phyloP scores from a whole-genome alignment of 352 stramenopile species.

The Phytopythium aichiense region DNA sequence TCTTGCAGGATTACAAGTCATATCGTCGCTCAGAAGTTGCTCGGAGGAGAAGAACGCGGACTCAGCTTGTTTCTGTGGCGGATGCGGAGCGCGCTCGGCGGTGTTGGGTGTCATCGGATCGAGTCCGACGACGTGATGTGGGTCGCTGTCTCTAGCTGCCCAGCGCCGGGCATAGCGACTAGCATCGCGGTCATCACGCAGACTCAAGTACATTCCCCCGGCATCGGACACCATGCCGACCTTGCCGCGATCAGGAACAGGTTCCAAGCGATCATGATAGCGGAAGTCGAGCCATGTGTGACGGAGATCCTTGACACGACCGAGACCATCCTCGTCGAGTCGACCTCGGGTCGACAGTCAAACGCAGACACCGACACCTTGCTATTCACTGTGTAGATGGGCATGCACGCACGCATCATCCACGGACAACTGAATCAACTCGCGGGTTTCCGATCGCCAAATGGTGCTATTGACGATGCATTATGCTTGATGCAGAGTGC shows the following conservation, averaged over 20 bases:
- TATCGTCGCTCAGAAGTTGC: too few relatives aligned
- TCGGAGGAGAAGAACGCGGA: too few relatives aligned
- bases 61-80: constrained; percentile 1
- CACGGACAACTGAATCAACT: too few relatives aligned
- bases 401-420: too few relatives aligned
- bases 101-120: background rate
- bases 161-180: background rate
- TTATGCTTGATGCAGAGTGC: too few relatives aligned
- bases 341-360: background rate
- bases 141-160: background rate
- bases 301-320: background rate
- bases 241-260: background rate
- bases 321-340: background rate
- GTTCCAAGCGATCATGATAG: background rate
- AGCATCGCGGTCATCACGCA: background rate
- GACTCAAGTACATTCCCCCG: background rate
- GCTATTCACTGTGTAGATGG: background rate
- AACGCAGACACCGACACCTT: background rate
- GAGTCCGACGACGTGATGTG: constrained; percentile 1
- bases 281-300: background rate
- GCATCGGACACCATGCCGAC: background rate
- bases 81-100: background rate
- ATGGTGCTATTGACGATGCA: too few relatives aligned
- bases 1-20: too few relatives aligned
- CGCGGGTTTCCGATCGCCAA: too few relatives aligned